Conservation (phyloP, 2,329 filamentous ascomycete species). For the Fusarium beomiforme region DNA sequence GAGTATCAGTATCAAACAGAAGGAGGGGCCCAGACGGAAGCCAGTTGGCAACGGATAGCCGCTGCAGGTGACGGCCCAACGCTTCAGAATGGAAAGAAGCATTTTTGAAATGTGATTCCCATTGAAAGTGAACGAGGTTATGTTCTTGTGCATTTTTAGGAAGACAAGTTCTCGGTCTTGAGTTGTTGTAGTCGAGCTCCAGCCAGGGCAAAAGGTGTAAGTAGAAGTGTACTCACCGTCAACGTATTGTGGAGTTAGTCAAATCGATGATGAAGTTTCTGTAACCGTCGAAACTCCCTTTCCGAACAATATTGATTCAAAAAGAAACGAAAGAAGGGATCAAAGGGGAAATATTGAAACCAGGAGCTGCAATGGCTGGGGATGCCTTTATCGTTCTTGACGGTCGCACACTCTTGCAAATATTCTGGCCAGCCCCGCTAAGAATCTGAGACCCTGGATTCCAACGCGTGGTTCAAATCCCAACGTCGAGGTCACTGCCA, state of each 20-base stretch:
- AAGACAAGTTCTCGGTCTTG: not conserved
- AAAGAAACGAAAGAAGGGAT: slow-evolving; percentile 19
- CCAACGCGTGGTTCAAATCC: slow-evolving; percentile 38
- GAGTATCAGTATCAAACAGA: slow-evolving; percentile 23
- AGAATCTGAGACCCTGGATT: slow-evolving; percentile 43
- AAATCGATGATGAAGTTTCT: slow-evolving; percentile 9
- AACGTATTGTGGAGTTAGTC: not conserved
- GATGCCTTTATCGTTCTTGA: slow-evolving; percentile 40
- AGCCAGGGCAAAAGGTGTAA: slow-evolving; percentile 16
- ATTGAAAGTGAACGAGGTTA: not conserved
- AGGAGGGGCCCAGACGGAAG: slow-evolving; percentile 12
- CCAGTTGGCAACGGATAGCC: slow-evolving; percentile 18
- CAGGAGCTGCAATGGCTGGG: slow-evolving; percentile 31
- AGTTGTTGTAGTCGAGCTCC: slow-evolving; percentile 13
- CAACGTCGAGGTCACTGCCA: slow-evolving; percentile 34
- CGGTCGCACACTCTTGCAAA: slow-evolving; percentile 21
- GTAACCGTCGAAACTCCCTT: slow-evolving; percentile 13
- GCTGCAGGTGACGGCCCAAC: slow-evolving; percentile 21
- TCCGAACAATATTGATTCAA: slow-evolving; percentile 30
- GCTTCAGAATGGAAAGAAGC: not conserved
- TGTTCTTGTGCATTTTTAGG: not conserved
- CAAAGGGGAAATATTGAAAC: slow-evolving; percentile 31
- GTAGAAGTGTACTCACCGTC: slow-evolving; percentile 29
- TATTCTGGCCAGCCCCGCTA: slow-evolving; percentile 39
- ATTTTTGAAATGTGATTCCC: not conserved